Evolutionary conservation across 805 yeast genomes (phyloP).

Genomic region (Kluyveromyces nonfermentans): DNA sequence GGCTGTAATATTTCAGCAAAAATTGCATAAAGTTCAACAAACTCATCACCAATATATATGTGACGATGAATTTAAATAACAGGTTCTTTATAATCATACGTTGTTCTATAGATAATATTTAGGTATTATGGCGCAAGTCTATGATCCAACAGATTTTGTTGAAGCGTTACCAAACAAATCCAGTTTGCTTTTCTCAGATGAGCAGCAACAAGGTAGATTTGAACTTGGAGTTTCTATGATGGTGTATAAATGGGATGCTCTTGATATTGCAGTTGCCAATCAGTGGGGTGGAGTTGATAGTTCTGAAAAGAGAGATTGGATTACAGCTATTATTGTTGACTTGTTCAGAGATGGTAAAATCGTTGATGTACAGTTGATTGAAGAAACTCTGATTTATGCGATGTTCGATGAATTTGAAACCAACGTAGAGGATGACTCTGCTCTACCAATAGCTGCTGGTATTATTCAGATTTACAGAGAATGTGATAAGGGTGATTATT

Average conservation of each 20-base stretch:
- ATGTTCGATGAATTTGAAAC: conserved; percentile 95
- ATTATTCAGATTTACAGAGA: conserved; percentile 60
- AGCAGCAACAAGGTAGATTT: conserved; percentile 70
- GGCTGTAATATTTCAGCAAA: too few relatives aligned
- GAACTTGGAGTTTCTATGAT: conserved; percentile 92
- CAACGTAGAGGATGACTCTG: conserved; percentile 81
- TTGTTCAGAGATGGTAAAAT: conserved; percentile 52
- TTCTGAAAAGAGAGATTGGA: conserved; percentile 91
- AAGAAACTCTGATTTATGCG: conserved; percentile 75
- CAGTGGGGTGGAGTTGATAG: conserved; percentile 95
- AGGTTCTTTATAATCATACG: too few relatives aligned
- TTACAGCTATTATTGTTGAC: conserved; percentile 72
- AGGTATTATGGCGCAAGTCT: conserved; percentile 7
- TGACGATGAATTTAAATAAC: too few relatives aligned
- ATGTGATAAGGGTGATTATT: conserved; percentile 44
- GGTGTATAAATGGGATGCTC: conserved; percentile 81
- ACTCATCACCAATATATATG: too few relatives aligned
- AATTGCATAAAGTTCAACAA: too few relatives aligned
- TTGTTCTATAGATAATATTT: too few relatives aligned
- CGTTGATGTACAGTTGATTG: conserved; percentile 72
- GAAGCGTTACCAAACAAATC: conserved; percentile 38
- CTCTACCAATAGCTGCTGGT: conserved; percentile 59
- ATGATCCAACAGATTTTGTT: conserved; percentile 41
- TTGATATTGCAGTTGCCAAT: conserved; percentile 81
- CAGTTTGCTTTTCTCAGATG: conserved; percentile 40